Base-by-base conservation (phyloP, 352 stramenopile genomes). In the Albugo candida region DNA sequence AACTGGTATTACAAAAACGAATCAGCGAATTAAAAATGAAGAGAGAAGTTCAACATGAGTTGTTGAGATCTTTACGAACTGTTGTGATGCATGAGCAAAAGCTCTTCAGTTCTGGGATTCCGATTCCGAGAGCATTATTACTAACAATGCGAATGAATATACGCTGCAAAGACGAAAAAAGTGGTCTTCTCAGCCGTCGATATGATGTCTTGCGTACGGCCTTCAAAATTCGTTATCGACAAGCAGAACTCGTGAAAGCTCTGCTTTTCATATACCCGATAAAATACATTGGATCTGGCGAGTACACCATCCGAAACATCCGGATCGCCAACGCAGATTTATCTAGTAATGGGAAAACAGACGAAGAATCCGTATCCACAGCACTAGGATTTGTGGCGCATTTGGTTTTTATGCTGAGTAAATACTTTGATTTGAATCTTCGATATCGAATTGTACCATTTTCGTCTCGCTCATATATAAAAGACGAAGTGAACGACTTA, bases 381-480 rank as follows among this genome's bases (percentile, higher is more conserved):
- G 75, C 70, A 35, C 59, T 91, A 34, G 78, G 78, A 20, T 88
- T 86, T 53, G 85, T 88, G 48, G 71, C 75, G n/a, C 78, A 91
- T 42, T 56, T 91, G 44, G 71, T 83, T 17, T 91, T 91, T 52
- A 85, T 91, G 71, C 66, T 91, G 19, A 83, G 72, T 66, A 91
- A 91, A 55, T 91, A 91, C 47, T 53, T 91, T 27, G 67, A 86
- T 39, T 73, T 91, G 41, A 91, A 85, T 34, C 58, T 91, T 21
- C 70, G 78, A 5, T 91, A 91, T 61, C 65, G 65, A 12, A 73
- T 91, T 40, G 60, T 83, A 40, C 73, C 75, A 18, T 84, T 81
- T 50, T 83, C 73, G 34, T 87, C 73, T 36, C 69, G 74, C 4
- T 88, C 75, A 4, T 86, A 73, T 45, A 60, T 92, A 34, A 81